Evolutionary conservation across 2,329 filamentous ascomycete genomes (phyloP), one percentile per base, ranked within the genome.

Genomic region (Colletotrichum scovillei): DNA sequence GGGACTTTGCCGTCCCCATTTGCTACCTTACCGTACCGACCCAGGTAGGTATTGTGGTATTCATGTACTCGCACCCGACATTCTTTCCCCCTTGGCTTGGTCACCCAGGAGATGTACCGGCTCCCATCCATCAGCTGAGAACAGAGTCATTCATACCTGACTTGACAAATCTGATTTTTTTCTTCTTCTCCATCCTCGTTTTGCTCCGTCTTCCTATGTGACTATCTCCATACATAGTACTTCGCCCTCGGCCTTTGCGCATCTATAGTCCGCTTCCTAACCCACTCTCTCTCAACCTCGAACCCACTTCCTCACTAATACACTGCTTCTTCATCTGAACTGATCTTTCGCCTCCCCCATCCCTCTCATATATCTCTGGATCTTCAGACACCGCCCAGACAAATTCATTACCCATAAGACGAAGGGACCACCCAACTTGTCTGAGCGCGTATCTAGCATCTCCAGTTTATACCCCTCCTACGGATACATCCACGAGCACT

Each of bases 61-160:
- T n/a, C 19, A 1, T n/a, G 42, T n/a, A 19, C 42, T 49, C 42
- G 19, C 16, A n/a, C 38, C 42, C 55, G 60, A 56, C 60, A 69
- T 72, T 46, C 60, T 46, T 63, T 60, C 49, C 60, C 56, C 57
- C 46, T 42, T 56, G 24, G 60, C 67, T 71, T 70, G 67, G 71
- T 73, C 60, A 71, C 71, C 71, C 55, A 62, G 60, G 55, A 70
- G 62, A 73, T 71, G 67, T 63, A 35, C 60, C 22, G 67, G 55
- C 58, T 59, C 38, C 52, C 64, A 35, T 60, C 66, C 68, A 73
- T 73, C 70, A 65, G 42, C 66, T 73, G 70, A 70, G 55, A 52
- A 46, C 24, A 64, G 65, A 72, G 67, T 62, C 70, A 64, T 69
- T 73, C 70, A 22, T 53, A 9, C 16, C 53, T 24, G n/a, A 5